Percentiles rank a stretch among this genome's conserved stretches.
These are phyloP conservation scores for Pichia californica DNA, from an alignment of 805 yeast species.

Conservation along the genomic window DNA sequence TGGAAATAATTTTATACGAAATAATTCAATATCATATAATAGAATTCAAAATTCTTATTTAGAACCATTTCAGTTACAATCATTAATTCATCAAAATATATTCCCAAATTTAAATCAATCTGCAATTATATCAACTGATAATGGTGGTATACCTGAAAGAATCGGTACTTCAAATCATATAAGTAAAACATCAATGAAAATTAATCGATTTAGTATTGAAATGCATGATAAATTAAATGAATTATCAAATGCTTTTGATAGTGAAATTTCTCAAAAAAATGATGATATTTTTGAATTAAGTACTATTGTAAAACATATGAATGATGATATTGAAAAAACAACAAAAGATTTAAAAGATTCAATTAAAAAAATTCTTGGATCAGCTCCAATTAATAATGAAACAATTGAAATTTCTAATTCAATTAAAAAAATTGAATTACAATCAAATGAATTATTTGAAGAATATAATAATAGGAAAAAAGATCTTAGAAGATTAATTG, in stretches of 20 bases:
- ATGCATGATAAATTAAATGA: constrained; percentile 42
- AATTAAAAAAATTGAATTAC: constrained; percentile 18
- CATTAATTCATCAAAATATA: not conserved
- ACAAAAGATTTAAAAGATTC: constrained; percentile 23
- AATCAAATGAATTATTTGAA: constrained; percentile 8
- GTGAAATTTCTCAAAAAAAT: constrained; percentile 40
- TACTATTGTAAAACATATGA: constrained; percentile 24
- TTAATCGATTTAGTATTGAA: constrained; percentile 44
- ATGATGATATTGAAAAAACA: constrained; percentile 28
- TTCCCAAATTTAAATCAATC: constrained; percentile 3
- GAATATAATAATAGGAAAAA: constrained; percentile 18
- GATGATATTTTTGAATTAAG: constrained; percentile 29
- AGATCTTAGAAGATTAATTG: constrained; percentile 26
- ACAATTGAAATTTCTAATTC: constrained; percentile 15
- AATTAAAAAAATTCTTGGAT: constrained; percentile 4
- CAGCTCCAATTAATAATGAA: constrained; percentile 2
- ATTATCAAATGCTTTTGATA: constrained; percentile 46
- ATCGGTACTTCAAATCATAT: constrained; percentile 31
- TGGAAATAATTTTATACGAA: not conserved
- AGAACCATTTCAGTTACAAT: constrained; percentile 11
- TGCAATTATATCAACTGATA: not conserved
- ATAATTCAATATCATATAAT: not conserved
- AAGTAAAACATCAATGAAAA: constrained; percentile 49
- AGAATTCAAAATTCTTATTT: constrained; percentile 4
- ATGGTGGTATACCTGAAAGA: too few species aligned